A percentile compares a stretch with the other conserved stretches of the same genome.
Evolutionary conservation across 192 early-diverging fungal genomes (phyloP).

Genomic region (Umbelopsis sp.): DNA sequence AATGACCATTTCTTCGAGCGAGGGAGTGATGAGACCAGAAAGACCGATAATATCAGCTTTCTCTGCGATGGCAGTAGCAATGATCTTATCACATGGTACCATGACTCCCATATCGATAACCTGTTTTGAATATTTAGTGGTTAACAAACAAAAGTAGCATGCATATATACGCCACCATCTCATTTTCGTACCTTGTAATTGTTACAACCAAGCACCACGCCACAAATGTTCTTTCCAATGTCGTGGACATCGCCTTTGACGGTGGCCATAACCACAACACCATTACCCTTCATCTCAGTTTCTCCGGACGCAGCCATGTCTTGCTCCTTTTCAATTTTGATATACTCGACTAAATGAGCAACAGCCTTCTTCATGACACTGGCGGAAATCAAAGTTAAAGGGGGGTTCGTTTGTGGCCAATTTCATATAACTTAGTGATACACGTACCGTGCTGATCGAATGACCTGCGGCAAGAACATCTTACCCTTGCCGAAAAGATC

Average conservation of each 20-base stretch:
- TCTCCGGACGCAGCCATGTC: slow-evolving; percentile 61
- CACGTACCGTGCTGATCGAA: slow-evolving; percentile 83
- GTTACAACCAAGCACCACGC: slow-evolving; percentile 96
- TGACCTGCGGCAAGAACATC: slow-evolving; percentile 99
- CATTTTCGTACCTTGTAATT: slow-evolving; percentile 67
- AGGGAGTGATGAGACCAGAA: slow-evolving; percentile 92
- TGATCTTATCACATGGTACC: slow-evolving; percentile 93
- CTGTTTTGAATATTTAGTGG: background rate
- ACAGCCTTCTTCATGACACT: slow-evolving; percentile 99
- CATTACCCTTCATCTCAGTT: slow-evolving; percentile 67
- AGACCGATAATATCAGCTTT: slow-evolving; percentile 94
- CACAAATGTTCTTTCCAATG: slow-evolving; percentile 98
- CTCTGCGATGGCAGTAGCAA: slow-evolving; percentile 83
- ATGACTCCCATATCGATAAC: slow-evolving; percentile 96
- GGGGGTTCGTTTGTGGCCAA: background rate
- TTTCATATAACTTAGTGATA: background rate
- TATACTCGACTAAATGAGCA: slow-evolving; percentile 91
- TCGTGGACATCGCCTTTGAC: slow-evolving; percentile 99
- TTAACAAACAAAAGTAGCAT: background rate
- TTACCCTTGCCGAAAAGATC: slow-evolving; percentile 94
- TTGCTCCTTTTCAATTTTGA: slow-evolving; percentile 87
- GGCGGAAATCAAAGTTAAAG: background rate
- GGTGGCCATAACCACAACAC: slow-evolving; percentile 90
- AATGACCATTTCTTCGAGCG: slow-evolving; percentile 96
- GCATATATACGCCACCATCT: background rate